A percentile compares a stretch with the other conserved stretches of the same genome.
These are phyloP conservation scores for Penicillium sp. DNA, from an alignment of 2,329 filamentous ascomycete genomes.

Conservation along the genomic window DNA sequence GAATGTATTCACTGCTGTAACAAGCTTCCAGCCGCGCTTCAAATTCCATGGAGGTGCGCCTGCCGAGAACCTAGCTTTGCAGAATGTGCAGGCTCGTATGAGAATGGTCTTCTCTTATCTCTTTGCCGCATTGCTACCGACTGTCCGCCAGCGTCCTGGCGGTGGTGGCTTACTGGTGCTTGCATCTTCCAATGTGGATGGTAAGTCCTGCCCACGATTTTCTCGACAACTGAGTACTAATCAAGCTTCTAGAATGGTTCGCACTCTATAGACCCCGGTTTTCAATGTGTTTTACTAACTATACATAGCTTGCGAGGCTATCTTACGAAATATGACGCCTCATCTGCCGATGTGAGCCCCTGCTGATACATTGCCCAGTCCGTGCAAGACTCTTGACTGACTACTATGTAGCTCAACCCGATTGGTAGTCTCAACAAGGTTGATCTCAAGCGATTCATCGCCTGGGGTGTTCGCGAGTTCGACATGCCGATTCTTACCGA, in stretches of 20 bases:
- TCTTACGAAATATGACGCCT: constrained; percentile 70
- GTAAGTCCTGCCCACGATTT: constrained; percentile 12
- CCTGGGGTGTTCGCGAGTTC: constrained; percentile 62
- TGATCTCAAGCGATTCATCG: constrained; percentile 71
- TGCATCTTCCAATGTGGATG: constrained; percentile 66
- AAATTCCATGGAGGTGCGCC: constrained; percentile 64
- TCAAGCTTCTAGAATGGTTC: constrained; percentile 29
- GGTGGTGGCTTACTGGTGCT: constrained; percentile 65
- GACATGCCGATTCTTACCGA: constrained; percentile 64
- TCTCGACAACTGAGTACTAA: constrained; percentile 7
- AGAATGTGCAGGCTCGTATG: constrained; percentile 67
- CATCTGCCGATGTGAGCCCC: constrained; percentile 54
- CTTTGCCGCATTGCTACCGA: constrained; percentile 65
- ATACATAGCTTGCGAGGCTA: constrained; percentile 49
- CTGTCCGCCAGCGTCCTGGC: constrained; percentile 57
- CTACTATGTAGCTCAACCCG: constrained; percentile 32
- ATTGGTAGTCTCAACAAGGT: constrained; percentile 60
- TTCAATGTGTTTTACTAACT: background rate
- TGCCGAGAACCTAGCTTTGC: constrained; percentile 65
- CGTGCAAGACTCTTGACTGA: constrained; percentile 52
- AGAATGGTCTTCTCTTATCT: constrained; percentile 68
- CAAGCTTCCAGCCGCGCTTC: constrained; percentile 63
- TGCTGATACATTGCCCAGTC: background rate
- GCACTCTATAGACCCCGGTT: constrained; percentile 31
- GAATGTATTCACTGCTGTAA: constrained; percentile 59